A percentile compares a stretch with the other conserved stretches of the same genome.
Conservation (phyloP, 1,139 yeast genomes). For the Scheffersomyces segobiensis region DNA sequence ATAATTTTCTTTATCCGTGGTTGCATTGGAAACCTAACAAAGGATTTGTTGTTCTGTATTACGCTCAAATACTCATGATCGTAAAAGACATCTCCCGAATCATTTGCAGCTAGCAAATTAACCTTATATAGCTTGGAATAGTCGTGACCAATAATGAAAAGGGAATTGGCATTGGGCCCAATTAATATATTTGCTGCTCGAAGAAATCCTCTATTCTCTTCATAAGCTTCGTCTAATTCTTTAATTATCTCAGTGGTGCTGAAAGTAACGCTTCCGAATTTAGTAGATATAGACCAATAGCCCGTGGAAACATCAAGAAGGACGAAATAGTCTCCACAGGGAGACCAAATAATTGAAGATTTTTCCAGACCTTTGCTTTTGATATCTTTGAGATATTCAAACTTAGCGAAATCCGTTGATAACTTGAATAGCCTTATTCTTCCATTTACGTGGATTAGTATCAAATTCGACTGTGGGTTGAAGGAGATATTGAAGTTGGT, state of each 20-base stretch:
- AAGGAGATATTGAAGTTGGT: constrained; percentile 11
- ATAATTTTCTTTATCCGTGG: constrained; percentile 32
- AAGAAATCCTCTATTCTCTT: constrained; percentile 21
- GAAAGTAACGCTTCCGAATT: constrained; percentile 36
- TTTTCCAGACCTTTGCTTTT: constrained; percentile 4
- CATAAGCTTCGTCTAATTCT: constrained; percentile 22
- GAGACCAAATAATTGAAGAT: constrained; percentile 28
- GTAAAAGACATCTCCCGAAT: constrained; percentile 18
- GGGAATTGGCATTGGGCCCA: constrained; percentile 26
- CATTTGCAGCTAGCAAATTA: constrained; percentile 20
- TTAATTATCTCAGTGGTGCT: constrained; percentile 25
- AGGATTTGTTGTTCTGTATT: constrained; percentile 18
- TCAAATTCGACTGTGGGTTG: constrained; percentile 28
- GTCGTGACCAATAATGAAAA: constrained; percentile 23
- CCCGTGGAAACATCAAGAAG: constrained; percentile 21
- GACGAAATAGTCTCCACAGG: constrained; percentile 37
- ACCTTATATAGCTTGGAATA: constrained; percentile 21
- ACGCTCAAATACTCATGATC: constrained; percentile 31
- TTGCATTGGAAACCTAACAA: constrained; percentile 32
- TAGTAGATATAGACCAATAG: constrained; percentile 36
- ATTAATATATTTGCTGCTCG: constrained; percentile 22
- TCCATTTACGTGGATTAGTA: constrained; percentile 15
- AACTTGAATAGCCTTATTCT: constrained; percentile 15
- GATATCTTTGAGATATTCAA: constrained; percentile 15
- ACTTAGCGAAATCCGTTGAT: constrained; percentile 3